These are phyloP conservation scores for Rhododendron kiyosumense DNA, from an alignment of 148 eudicot genomes.

Conservation along the genomic window DNA sequence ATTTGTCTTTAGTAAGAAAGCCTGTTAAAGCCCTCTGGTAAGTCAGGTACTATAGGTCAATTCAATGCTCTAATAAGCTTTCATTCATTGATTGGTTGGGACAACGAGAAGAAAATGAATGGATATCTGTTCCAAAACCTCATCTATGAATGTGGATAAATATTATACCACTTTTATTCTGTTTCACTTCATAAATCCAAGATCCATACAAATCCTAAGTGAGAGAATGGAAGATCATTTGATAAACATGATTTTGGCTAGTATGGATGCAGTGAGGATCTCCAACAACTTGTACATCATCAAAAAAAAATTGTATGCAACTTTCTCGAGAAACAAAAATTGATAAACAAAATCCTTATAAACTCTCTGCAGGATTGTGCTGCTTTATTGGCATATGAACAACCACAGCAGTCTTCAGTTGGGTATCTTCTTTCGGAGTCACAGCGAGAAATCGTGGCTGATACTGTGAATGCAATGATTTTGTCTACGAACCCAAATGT, in stretches of 20 bases:
- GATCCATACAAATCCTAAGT: neutral
- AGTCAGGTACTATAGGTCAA: too few relatives aligned
- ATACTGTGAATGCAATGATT: constrained; percentile 76
- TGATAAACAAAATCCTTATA: neutral
- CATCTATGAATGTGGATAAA: neutral
- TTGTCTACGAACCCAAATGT: constrained; percentile 55
- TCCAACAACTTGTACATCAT: neutral
- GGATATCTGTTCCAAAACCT: neutral
- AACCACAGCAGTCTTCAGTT: constrained; percentile 59
- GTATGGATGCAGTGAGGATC: neutral
- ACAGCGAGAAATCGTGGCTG: constrained; percentile 84
- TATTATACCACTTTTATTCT: neutral
- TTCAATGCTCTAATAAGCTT: too few relatives aligned
- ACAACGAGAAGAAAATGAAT: neutral
- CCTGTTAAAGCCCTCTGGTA: too few relatives aligned
- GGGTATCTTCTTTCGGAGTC: constrained; percentile 80
- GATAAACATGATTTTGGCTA: neutral
- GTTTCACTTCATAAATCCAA: neutral
- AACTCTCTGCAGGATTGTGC: constrained; percentile 59
- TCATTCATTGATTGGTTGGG: neutral
- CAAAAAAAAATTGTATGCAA: neutral
- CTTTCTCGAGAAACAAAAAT: neutral
- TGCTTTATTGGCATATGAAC: constrained; percentile 82
- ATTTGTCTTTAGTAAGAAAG: too few relatives aligned
- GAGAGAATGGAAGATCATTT: neutral